A percentile compares a stretch with the other conserved stretches of the same genome.
These are phyloP conservation scores for Debaryomyces singareniensis DNA, from an alignment of 1,139 yeast genomes.

Conservation along the genomic window DNA sequence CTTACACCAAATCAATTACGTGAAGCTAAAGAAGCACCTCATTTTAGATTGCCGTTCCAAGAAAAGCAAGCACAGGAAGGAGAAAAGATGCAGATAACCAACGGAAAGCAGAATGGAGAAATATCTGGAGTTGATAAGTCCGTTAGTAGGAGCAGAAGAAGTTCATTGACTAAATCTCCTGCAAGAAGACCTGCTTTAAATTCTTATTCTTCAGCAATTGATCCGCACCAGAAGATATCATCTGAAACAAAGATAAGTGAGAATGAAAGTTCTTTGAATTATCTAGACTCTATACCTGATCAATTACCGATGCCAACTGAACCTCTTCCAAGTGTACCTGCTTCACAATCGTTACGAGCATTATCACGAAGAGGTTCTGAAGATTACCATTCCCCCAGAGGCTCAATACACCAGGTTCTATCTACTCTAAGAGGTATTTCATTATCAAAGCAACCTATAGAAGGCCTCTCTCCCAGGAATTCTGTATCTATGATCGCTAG, in stretches of 20 bases:
- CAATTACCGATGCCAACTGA: slow-evolving; percentile 49
- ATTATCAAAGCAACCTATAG: slow-evolving; percentile 29
- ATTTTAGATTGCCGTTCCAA: slow-evolving; percentile 62
- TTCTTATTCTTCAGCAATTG: slow-evolving; percentile 14
- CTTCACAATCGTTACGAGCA: slow-evolving; percentile 26
- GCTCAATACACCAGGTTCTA: slow-evolving; percentile 38
- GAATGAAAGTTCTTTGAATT: slow-evolving; percentile 10
- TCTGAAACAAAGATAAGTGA: neutral
- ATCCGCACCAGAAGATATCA: slow-evolving; percentile 14
- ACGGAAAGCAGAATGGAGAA: neutral
- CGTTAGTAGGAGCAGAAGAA: neutral
- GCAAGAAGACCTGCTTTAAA: slow-evolving; percentile 8
- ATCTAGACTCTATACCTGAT: slow-evolving; percentile 46
- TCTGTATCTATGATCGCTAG: slow-evolving; percentile 27
- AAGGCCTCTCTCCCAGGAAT: slow-evolving; percentile 44
- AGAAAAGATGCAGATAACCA: neutral
- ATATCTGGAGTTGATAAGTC: slow-evolving; percentile 1
- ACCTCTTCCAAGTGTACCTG: slow-evolving; percentile 42
- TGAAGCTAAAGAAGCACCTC: slow-evolving; percentile 23
- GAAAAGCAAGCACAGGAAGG: slow-evolving; percentile 18
- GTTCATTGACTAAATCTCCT: neutral
- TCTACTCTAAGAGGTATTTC: slow-evolving; percentile 39
- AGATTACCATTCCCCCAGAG: slow-evolving; percentile 37
- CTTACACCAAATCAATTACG: neutral
- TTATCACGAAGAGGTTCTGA: slow-evolving; percentile 32